Evolutionary conservation across 2,329 filamentous ascomycete species (phyloP).

Genomic region (Phoma sp.): DNA sequence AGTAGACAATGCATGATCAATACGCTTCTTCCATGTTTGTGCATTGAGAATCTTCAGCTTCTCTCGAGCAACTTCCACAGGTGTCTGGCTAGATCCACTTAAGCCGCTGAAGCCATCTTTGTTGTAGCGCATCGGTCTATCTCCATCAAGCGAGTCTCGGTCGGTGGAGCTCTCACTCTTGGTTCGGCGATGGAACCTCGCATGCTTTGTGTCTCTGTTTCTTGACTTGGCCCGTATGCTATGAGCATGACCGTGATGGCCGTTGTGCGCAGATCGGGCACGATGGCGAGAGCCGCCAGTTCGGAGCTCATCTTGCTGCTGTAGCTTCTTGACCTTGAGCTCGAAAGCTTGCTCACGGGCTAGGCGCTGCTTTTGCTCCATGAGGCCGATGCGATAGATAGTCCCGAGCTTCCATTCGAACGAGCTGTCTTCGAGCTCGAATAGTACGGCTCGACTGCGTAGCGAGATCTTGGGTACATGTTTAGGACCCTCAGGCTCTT

Average conservation of each 20-base stretch:
- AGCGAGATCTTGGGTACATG: slow-evolving; percentile 84
- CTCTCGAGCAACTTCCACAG: slow-evolving; percentile 76
- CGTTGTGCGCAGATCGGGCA: slow-evolving; percentile 57
- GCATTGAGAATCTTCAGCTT: slow-evolving; percentile 81
- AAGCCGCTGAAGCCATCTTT: slow-evolving; percentile 77
- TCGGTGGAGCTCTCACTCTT: slow-evolving; percentile 45
- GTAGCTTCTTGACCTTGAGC: slow-evolving; percentile 84
- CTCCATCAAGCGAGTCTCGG: slow-evolving; percentile 32
- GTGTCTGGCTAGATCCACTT: slow-evolving; percentile 73
- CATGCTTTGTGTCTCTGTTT: slow-evolving; percentile 36
- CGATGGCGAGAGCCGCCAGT: slow-evolving; percentile 56
- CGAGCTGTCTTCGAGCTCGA: slow-evolving; percentile 92
- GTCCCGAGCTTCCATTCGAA: slow-evolving; percentile 97
- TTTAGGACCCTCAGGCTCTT: slow-evolving; percentile 84
- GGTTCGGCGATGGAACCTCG: slow-evolving; percentile 47
- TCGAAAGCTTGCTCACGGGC: slow-evolving; percentile 89
- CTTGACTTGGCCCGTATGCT: slow-evolving; percentile 47
- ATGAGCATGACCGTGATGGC: slow-evolving; percentile 42
- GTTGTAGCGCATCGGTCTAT: slow-evolving; percentile 69
- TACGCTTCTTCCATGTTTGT: slow-evolving; percentile 89
- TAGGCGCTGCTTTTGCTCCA: slow-evolving; percentile 88
- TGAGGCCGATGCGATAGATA: slow-evolving; percentile 86
- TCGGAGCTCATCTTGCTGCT: slow-evolving; percentile 61
- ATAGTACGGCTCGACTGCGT: slow-evolving; percentile 79
- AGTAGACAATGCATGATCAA: slow-evolving; percentile 74